Evolutionary conservation across 116 monocot species (phyloP), one percentile per base, ranked within the genome.

Genomic region (Iris pallida): DNA sequence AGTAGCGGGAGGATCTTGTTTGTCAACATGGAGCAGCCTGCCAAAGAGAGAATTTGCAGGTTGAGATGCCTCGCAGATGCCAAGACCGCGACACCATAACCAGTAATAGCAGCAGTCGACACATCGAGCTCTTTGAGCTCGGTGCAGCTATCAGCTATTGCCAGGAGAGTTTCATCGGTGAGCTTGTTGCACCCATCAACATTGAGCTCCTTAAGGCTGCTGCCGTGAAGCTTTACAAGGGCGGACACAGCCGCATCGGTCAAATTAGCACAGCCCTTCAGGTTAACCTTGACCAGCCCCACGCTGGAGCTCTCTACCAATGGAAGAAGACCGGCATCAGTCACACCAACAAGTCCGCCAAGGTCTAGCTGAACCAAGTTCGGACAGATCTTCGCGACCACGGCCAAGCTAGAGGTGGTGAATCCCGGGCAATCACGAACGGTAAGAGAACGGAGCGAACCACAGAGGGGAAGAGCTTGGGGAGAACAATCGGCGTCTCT

Each of bases 91-190:
- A 88, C 70, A 40, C 95, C 95, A n/a, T 82, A 77, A 60, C 91
- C 95, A 7, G 80, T 85, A 16, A 95, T 30, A 7, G 72, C 59
- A 51, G 81, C 82, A n/a, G 67, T 74, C 0, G 95, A 91, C 20
- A 95, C 44, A 61, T 95, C 88, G 18, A 95, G 83, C 15, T 95
- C 91, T n/a, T 78, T 71, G 41, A 95, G 86, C 52, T 70, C 14
- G 19, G 71, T 53, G 59, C 95, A 95, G 16, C 57, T 65, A 20
- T 79, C 80, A 0, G 77, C 56, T 16, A 95, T 88, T 11, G 75
- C 76, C 45, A 91, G 20, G 7, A 88, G 64, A 64, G 70, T 80
- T 45, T 13, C 62, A 68, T 95, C 95, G 11, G 85, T 88, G 61
- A 95, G 68, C 73, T 74, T 91, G 62, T 53, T 76, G 73, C 91